Evolutionary conservation across 768 basidiomycete species (phyloP).

Genomic region (Amanita exitialis): DNA sequence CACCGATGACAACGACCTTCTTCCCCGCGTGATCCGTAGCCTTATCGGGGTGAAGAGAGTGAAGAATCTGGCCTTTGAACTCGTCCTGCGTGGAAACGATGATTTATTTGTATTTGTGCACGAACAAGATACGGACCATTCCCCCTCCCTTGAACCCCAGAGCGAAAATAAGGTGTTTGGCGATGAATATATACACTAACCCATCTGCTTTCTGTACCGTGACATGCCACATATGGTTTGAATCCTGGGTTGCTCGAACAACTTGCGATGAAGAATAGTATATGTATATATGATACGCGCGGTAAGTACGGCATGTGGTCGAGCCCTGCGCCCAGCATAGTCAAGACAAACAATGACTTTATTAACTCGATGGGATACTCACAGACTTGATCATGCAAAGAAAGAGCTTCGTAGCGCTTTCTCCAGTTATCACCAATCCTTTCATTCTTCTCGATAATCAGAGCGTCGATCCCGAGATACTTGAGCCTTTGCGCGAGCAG

Average conservation of each 20-base stretch:
- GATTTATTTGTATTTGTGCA: not conserved
- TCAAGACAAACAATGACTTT: not conserved
- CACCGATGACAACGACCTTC: slow-evolving; percentile 61
- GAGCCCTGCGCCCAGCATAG: slow-evolving; percentile 26
- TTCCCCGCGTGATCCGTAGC: slow-evolving; percentile 53
- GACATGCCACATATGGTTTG: slow-evolving; percentile 31
- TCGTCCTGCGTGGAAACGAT: slow-evolving; percentile 25
- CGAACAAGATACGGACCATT: slow-evolving; percentile 20
- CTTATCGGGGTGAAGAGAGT: slow-evolving; percentile 46
- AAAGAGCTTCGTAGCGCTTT: slow-evolving; percentile 54
- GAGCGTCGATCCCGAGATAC: slow-evolving; percentile 38
- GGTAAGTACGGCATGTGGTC: slow-evolving; percentile 54
- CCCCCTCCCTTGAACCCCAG: slow-evolving; percentile 43
- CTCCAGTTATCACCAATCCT: slow-evolving; percentile 61
- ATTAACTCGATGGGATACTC: slow-evolving; percentile 19
- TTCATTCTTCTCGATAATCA: slow-evolving; percentile 58
- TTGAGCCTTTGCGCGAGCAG: slow-evolving; percentile 42
- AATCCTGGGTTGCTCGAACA: slow-evolving; percentile 22
- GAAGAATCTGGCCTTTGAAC: slow-evolving; percentile 54
- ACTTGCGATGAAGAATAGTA: slow-evolving; percentile 18
- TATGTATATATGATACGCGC: slow-evolving; percentile 20
- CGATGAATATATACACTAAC: slow-evolving; percentile 26
- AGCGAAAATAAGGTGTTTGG: slow-evolving; percentile 41
- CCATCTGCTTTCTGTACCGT: slow-evolving; percentile 25
- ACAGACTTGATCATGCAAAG: slow-evolving; percentile 62